Conservation (phyloP, 805 yeast species). For the Cyberlindnera xishuangbannaensis region DNA sequence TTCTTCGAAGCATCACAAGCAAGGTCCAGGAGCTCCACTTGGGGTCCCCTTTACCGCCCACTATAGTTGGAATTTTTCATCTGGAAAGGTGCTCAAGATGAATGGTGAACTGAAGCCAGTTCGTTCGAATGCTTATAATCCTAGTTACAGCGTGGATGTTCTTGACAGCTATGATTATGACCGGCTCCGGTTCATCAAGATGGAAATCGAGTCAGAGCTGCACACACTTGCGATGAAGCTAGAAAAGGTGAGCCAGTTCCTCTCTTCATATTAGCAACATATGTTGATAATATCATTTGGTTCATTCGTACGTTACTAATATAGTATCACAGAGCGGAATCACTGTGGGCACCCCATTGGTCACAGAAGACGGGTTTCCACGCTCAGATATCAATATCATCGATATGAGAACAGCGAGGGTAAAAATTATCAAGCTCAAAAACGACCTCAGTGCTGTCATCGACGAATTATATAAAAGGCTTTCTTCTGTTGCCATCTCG, state of each 20-base stretch:
- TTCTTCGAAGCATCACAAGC: too few species aligned
- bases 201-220: constrained; percentile 11
- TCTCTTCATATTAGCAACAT: neutral
- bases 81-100: constrained; percentile 4
- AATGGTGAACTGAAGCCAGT: constrained; percentile 13
- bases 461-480: constrained; percentile 37
- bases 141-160: constrained; percentile 7
- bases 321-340: constrained; percentile 34
- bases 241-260: constrained; percentile 6
- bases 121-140: constrained; percentile 9
- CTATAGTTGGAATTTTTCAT: too few species aligned
- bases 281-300: neutral
- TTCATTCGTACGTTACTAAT: too few species aligned
- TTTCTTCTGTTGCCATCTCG: constrained; percentile 24
- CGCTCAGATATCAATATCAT: constrained; percentile 78
- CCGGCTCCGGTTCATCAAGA: constrained; percentile 9
- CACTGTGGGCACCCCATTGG: constrained; percentile 59
- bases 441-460: constrained; percentile 60
- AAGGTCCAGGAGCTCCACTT: too few species aligned
- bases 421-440: constrained; percentile 56
- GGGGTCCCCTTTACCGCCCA: too few species aligned
- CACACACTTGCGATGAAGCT: constrained; percentile 25
- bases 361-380: constrained; percentile 79
- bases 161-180: constrained; percentile 6
- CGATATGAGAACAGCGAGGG: constrained; percentile 54